phyloP scores from a whole-genome alignment of 768 basidiomycete genomes.

The Pulveroboletus frians region DNA sequence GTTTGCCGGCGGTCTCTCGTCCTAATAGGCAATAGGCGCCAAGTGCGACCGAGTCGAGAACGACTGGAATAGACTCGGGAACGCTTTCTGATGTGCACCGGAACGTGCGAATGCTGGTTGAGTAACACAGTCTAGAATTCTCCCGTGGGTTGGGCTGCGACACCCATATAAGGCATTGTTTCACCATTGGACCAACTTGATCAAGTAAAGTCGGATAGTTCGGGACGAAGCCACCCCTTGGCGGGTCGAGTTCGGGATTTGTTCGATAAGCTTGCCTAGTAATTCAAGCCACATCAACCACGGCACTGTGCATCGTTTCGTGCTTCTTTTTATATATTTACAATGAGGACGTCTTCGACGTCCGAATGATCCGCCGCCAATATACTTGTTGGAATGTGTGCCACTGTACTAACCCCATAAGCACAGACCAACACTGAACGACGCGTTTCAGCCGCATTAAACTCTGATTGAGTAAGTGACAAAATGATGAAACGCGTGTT shows the following conservation, averaged over 20 bases:
- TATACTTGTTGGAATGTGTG: neutral
- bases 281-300: conserved; percentile 1
- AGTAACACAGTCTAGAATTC: neutral
- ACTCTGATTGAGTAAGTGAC: conserved; percentile 12
- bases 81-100: conserved; percentile 2
- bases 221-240: neutral
- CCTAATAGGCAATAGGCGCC: neutral
- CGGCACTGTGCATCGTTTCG: neutral
- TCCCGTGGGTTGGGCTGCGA: conserved; percentile 1
- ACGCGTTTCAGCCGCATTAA: conserved; percentile 26
- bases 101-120: conserved; percentile 11
- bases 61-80: conserved; percentile 7
- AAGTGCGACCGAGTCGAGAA: conserved; percentile 12
- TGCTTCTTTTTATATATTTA: neutral
- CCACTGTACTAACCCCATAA: conserved; percentile 8
- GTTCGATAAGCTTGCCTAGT: neutral
- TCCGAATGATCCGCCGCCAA: conserved; percentile 11
- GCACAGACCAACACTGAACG: conserved; percentile 8
- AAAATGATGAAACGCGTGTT: conserved; percentile 15
- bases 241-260: conserved; percentile 1
- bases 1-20: conserved; percentile 7
- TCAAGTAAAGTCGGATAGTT: conserved; percentile 7
- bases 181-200: neutral
- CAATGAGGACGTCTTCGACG: neutral
- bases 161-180: conserved; percentile 14